Conservation (phyloP, 306 rosid genomes). For the Chamaecrista fasciculata region DNA sequence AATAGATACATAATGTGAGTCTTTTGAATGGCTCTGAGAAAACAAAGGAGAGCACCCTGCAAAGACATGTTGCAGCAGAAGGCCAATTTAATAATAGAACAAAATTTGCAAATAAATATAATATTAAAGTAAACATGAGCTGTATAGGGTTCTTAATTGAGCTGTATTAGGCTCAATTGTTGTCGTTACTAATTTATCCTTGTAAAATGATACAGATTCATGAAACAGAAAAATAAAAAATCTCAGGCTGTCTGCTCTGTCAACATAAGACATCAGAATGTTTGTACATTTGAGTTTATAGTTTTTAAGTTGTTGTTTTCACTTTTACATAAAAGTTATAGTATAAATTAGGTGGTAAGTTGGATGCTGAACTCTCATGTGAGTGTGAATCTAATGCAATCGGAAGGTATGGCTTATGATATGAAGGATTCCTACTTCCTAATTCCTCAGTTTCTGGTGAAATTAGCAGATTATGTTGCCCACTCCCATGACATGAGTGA, state of each 20-base stretch:
- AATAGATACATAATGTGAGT: slow-evolving; percentile 66
- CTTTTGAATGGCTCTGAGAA: slow-evolving; percentile 80
- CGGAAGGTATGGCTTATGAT: neutral
- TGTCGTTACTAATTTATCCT: too few relatives aligned
- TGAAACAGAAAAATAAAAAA: neutral
- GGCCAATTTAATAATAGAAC: slow-evolving; percentile 12
- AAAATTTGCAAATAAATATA: slow-evolving; percentile 20
- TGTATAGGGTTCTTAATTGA: too few relatives aligned
- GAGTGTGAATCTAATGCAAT: neutral
- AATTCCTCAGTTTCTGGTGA: slow-evolving; percentile 9
- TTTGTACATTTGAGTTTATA: neutral
- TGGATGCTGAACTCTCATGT: neutral
- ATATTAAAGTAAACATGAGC: neutral
- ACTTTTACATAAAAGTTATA: neutral
- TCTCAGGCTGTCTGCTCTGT: neutral
- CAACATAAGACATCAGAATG: neutral
- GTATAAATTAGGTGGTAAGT: neutral
- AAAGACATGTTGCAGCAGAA: slow-evolving; percentile 25
- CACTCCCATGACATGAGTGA: too few relatives aligned
- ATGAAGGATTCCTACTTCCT: neutral
- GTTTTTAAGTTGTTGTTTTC: neutral
- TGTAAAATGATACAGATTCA: too few relatives aligned
- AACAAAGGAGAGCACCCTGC: slow-evolving; percentile 84
- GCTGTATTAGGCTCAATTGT: too few relatives aligned
- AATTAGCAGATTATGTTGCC: neutral